Evolutionary conservation across 495 filamentous ascomycete genomes (phyloP), one percentile per base, ranked within the genome.

Genomic region (Penicillium fimorum): DNA sequence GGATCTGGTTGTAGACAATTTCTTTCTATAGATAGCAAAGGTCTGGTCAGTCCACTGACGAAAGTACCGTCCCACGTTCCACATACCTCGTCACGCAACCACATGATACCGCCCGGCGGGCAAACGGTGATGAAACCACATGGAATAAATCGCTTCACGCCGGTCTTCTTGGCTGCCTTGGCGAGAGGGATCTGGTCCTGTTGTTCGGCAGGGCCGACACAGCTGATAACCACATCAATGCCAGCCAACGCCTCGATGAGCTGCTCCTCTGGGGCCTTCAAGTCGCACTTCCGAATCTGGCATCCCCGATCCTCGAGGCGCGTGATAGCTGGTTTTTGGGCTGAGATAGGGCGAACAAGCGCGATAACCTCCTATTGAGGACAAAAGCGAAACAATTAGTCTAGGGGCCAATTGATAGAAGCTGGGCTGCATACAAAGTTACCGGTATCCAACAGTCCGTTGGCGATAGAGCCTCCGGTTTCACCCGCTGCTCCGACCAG

Each of bases 71-170:
- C 20, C 4, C 43, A 54, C 20, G 24, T 12, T 38, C 6, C 20
- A 30, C 30, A 27, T 69, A 79, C 78, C 71, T 76, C 64, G 55
- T 79, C 79, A 59, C 70, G 72, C 56, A 78, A 58, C 65, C 67
- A 69, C 74, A 79, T 77, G 40, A 79, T 70, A 29, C 76, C 75
- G 41, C 76, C 72, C 6, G 77, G 71, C 37, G 78, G 76, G 32
- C 70, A 67, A 30, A 79, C 72, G 4, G 79, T 78, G 58, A 76
- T 76, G 63, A 79, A 82, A 44, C 71, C 75, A 62, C 82, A 84
- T 2, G 82, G 82, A 50, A 86, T 70, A 61, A 85, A 85, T 51
- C 82, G 77, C 66, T 80, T 77, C 30, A 83, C 79, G 9, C 81
- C 80, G 17, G 75, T 78, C 44, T 68, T 70, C 61, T 83, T 83